These are phyloP conservation scores for Rhizodiscina lignyota DNA, from an alignment of 495 filamentous ascomycete genomes.

Conservation along the genomic window DNA sequence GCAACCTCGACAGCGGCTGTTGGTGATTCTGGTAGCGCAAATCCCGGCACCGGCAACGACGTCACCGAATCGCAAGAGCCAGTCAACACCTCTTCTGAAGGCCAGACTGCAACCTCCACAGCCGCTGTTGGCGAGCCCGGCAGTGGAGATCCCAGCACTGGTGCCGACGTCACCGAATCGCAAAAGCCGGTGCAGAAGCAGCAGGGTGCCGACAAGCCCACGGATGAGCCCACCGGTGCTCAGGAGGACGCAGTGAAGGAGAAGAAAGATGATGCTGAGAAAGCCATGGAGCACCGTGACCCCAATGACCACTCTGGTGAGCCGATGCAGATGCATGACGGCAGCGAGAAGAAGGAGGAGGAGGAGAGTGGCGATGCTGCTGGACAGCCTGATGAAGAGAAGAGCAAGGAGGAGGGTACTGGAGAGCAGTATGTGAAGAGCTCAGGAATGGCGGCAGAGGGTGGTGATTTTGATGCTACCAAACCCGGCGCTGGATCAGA, in stretches of 20 bases:
- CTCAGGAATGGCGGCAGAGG: conserved; percentile 34
- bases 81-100: too few relatives aligned
- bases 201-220: conserved; percentile 20
- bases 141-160: conserved; percentile 1
- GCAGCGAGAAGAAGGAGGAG: conserved; percentile 15
- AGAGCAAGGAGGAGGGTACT: conserved; percentile 31
- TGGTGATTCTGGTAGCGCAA: neutral
- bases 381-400: conserved; percentile 33
- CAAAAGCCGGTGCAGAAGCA: conserved; percentile 17
- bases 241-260: conserved; percentile 7
- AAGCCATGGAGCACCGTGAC: conserved; percentile 6
- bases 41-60: conserved; percentile 5
- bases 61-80: conserved; percentile 7
- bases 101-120: too few relatives aligned
- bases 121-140: neutral
- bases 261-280: conserved; percentile 10
- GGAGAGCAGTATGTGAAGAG: conserved; percentile 37
- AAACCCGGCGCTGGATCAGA: conserved; percentile 45
- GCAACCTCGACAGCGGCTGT: neutral
- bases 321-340: conserved; percentile 12
- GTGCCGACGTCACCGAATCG: conserved; percentile 9
- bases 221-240: conserved; percentile 10
- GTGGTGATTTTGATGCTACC: conserved; percentile 41
- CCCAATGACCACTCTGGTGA: conserved; percentile 15
- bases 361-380: conserved; percentile 24